Percentiles rank a stretch among this genome's conserved stretches.
These are phyloP conservation scores for Oleoguttula mirabilis DNA, from an alignment of 495 filamentous ascomycete genomes.

Conservation along the genomic window DNA sequence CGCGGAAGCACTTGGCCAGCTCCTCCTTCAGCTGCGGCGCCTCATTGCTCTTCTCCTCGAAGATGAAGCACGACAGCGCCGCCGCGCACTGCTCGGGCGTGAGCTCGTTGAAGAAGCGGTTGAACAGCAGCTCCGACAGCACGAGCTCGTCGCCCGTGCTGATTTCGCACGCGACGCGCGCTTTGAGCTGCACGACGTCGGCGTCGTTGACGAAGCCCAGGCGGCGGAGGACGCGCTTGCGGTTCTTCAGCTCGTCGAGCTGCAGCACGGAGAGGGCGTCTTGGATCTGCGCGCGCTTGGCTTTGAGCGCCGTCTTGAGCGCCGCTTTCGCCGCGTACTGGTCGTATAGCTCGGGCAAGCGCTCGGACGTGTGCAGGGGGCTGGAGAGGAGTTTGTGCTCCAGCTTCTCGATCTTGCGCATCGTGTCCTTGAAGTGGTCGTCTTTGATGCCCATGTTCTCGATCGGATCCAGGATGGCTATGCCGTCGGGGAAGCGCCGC, in stretches of 20 bases:
- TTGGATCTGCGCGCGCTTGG: slow-evolving; percentile 70
- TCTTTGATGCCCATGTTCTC: slow-evolving; percentile 91
- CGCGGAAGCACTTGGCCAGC: slow-evolving; percentile 68
- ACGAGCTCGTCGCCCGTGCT: slow-evolving; percentile 86
- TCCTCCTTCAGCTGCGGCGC: slow-evolving; percentile 61
- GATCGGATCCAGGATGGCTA: slow-evolving; percentile 78
- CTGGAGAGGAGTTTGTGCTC: slow-evolving; percentile 84
- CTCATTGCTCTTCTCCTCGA: slow-evolving; percentile 83
- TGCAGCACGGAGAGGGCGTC: slow-evolving; percentile 77
- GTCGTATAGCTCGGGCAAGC: slow-evolving; percentile 68
- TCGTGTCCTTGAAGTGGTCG: slow-evolving; percentile 80
- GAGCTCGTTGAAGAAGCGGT: slow-evolving; percentile 94
- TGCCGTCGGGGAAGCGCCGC: slow-evolving; percentile 81
- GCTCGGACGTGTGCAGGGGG: slow-evolving; percentile 77
- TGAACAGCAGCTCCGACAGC: slow-evolving; percentile 85
- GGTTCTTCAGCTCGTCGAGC: slow-evolving; percentile 86
- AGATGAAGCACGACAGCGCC: slow-evolving; percentile 83
- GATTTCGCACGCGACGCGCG: slow-evolving; percentile 92
- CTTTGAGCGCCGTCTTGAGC: slow-evolving; percentile 66
- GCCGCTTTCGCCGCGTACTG: slow-evolving; percentile 71
- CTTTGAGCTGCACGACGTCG: slow-evolving; percentile 91
- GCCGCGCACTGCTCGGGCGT: slow-evolving; percentile 76
- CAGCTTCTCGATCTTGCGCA: slow-evolving; percentile 93
- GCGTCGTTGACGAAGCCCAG: slow-evolving; percentile 88
- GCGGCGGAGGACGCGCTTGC: slow-evolving; percentile 93